phyloP scores from a whole-genome alignment of 2,329 filamentous ascomycete genomes.

The Metarhizium anisopliae region DNA sequence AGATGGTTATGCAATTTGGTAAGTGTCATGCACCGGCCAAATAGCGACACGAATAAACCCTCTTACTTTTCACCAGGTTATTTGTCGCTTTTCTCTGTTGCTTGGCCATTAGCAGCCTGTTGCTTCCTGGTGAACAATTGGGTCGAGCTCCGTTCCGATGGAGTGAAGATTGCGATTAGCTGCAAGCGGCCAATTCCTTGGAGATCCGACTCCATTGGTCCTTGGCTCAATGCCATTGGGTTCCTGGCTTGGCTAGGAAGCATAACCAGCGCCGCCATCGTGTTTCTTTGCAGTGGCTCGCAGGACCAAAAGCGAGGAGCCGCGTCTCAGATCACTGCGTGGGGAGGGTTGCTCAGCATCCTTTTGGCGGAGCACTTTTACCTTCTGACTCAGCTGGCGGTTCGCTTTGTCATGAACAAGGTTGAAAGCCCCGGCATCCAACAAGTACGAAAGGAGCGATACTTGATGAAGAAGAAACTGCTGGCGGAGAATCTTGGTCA shows the following conservation, averaged over 20 bases:
- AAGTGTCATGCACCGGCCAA: conserved; percentile 13
- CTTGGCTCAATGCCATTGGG: conserved; percentile 76
- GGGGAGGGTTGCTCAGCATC: conserved; percentile 73
- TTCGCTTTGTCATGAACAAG: conserved; percentile 66
- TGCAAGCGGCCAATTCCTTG: conserved; percentile 84
- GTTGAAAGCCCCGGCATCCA: conserved; percentile 80
- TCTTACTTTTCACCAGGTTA: conserved; percentile 49
- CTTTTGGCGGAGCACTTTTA: conserved; percentile 86
- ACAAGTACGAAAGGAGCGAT: conserved; percentile 76
- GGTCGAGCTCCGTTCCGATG: conserved; percentile 88
- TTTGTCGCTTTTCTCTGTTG: conserved; percentile 79
- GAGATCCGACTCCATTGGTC: conserved; percentile 87
- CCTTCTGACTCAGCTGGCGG: conserved; percentile 63
- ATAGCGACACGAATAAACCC: conserved; percentile 9
- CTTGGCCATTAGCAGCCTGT: conserved; percentile 87
- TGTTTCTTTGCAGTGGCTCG: conserved; percentile 77
- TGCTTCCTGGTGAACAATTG: conserved; percentile 94
- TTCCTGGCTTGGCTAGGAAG: conserved; percentile 94
- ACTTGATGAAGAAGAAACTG: conserved; percentile 67
- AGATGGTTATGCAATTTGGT: conserved; percentile 82
- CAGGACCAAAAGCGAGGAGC: conserved; percentile 56
- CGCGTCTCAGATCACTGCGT: conserved; percentile 63
- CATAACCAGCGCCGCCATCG: conserved; percentile 75
- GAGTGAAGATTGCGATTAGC: conserved; percentile 85
- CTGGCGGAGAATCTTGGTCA: conserved; percentile 63